Base-by-base conservation (phyloP, 108 stramenopile species). In the Stephanodiscus minutulus region DNA sequence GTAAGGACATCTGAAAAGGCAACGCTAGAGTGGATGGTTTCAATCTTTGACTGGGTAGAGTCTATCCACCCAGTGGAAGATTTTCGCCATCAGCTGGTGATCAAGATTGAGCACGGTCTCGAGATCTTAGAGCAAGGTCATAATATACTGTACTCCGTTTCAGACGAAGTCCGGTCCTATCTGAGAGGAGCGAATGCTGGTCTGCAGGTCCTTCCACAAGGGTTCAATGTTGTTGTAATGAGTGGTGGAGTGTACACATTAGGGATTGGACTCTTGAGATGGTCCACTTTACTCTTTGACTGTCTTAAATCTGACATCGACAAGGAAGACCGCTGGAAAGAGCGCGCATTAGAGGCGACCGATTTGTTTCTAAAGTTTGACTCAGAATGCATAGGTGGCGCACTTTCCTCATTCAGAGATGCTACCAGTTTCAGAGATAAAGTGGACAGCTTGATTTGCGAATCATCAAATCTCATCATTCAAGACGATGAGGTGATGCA, bases 251-350 rank as follows among this genome's bases (percentile, higher is more conserved):
- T 85, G 1, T 77, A 83, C 50, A 85, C 84, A 58, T 57, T 84
- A 8, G 91, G 91, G 53, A 79, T 79, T 18, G 81, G 76, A 25
- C 76, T 85, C 12, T 65, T 92, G 27, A 74, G 87, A 28, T 92
- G 91, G 91, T 86, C 79, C 54, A 81, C 87, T 20, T 65, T 92
- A 20, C 66, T 92, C 3, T 90, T 87, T 61, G 86, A 92, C 39
- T 66, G 80, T 12, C 64, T 92, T 53, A 84, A 81, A 44, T 74
- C 77, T 17, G 91, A 92, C 52, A 43, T 88, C 8, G 62, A 68
- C 18, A 79, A 66, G 43, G 56, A 74, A 49, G 79, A 64, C 11
- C 25, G 24, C 2, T 89, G 87, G 88, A 80, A 83, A 73, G 43
- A 50, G 10, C 46, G 43, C 31, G 57, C 64, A 18, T 57, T 65